Evolutionary conservation across 768 basidiomycete genomes (phyloP), one percentile per base, ranked within the genome.

Genomic region (Paxillus rubicundulus): DNA sequence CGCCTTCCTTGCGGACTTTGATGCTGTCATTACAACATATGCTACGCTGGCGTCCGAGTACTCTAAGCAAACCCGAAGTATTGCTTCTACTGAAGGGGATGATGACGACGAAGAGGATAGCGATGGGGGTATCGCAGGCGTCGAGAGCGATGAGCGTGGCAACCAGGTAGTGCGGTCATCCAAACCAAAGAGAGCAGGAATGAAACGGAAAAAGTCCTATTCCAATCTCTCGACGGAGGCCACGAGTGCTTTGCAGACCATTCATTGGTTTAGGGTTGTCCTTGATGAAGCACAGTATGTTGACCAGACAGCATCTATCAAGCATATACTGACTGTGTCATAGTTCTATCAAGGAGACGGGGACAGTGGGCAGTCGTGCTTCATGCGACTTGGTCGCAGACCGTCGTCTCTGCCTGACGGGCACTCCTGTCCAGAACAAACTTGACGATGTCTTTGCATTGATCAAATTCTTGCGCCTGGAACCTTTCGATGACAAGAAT

Each of bases 361-460:
- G 82, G 20, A 99, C 97, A 1, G 92, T 98, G 39, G 95, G 89
- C 40, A 93, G 94, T 56, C 85, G 92, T 50, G 97, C 97, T 7
- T 94, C 89, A 12, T 98, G 97, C 70, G 94, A 97, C 68, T 80
- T 99, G 45, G 81, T 88, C 70, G 92, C 97, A 14, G 92, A 98
- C 65, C 85, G 97, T 47, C 85, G 97, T 14, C 76, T 98, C 39
- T 95, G 92, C 69, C 76, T 99, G 37, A 95, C 95, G n/a, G 97
- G 97, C 50, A 99, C 97, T 8, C 97, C 97, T 1, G 93, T 99
- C 34, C 97, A 99, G 74, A 99, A 99, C 78, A 97, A 96, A 71
- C 82, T 98, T 47, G 97, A 98, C 72, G 97, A 99, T 65, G 88
- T 99, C 45, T 98, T 88, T 70, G 97, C 97, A 5, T 77, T 99